Evolutionary conservation across 73 alveolate species (phyloP).

Genomic region (Tetrahymena elliotti): DNA sequence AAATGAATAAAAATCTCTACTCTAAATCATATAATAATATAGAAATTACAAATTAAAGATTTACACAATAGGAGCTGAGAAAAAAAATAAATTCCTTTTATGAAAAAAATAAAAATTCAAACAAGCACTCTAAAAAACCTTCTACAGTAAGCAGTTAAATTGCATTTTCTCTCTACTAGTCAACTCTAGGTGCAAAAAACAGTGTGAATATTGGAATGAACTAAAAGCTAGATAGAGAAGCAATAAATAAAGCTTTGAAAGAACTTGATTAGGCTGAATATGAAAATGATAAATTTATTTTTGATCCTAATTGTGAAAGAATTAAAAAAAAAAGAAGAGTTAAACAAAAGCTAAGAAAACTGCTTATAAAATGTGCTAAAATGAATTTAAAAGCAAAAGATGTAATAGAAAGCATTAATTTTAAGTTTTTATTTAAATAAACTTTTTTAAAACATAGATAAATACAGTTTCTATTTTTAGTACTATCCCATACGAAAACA

Average conservation of each 20-base stretch:
- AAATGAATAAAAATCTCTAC: neutral
- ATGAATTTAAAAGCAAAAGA: neutral
- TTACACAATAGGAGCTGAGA: neutral
- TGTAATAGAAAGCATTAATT: neutral
- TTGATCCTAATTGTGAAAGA: neutral
- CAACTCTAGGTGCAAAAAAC: neutral
- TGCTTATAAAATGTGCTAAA: neutral
- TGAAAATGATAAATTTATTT: neutral
- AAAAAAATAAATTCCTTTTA: neutral
- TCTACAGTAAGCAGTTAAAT: neutral
- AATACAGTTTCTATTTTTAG: neutral
- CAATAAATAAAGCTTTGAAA: neutral
- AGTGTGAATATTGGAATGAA: neutral
- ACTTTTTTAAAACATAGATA: neutral
- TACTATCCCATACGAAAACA: neutral
- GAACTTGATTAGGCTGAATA: neutral
- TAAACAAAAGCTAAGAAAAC: neutral
- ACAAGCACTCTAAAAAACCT: neutral
- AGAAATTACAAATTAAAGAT: neutral
- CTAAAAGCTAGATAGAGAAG: neutral
- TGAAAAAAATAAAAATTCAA: neutral
- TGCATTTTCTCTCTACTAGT: neutral
- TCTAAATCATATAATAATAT: neutral
- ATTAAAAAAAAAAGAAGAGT: neutral
- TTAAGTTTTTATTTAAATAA: neutral